Percentiles rank a stretch among this genome's conserved stretches.
phyloP scores from a whole-genome alignment of 805 yeast species.

The Ogataea henricii region DNA sequence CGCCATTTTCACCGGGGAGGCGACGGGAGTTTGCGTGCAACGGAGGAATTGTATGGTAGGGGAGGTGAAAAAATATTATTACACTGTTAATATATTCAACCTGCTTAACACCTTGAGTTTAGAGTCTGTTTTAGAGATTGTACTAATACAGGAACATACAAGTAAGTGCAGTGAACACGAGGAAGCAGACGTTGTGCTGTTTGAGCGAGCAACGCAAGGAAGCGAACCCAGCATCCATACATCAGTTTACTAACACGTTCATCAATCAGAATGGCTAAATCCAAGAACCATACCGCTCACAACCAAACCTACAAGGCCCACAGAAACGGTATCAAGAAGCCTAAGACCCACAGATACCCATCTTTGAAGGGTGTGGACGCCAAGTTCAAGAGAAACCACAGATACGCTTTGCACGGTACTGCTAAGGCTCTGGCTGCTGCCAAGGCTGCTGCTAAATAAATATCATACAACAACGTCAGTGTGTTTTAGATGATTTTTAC shows the following conservation, averaged over 20 bases:
- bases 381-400: conserved; percentile 99
- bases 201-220: background rate
- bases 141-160: conserved; percentile 5
- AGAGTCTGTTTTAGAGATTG: conserved; percentile 2
- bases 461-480: conserved; percentile 4
- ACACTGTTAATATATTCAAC: background rate
- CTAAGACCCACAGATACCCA: conserved; percentile 96
- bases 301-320: conserved; percentile 99
- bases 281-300: conserved; percentile 99
- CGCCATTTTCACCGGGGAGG: background rate
- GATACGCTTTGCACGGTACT: conserved; percentile 97
- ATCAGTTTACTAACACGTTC: conserved; percentile 8
- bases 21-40: background rate
- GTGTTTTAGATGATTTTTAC: conserved; percentile 8
- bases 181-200: conserved; percentile 2
- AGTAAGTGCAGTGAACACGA: conserved; percentile 2
- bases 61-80: conserved; percentile 5
- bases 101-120: background rate
- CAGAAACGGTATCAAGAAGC: conserved; percentile 99
- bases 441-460: conserved; percentile 28
- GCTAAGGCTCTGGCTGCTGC: conserved; percentile 89
- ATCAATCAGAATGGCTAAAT: conserved; percentile 80
- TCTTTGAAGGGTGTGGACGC: conserved; percentile 98
- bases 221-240: background rate
- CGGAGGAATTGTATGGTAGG: background rate